phyloP scores from a whole-genome alignment of 169 alveolate species.

The Besnoitia besnoiti region DNA sequence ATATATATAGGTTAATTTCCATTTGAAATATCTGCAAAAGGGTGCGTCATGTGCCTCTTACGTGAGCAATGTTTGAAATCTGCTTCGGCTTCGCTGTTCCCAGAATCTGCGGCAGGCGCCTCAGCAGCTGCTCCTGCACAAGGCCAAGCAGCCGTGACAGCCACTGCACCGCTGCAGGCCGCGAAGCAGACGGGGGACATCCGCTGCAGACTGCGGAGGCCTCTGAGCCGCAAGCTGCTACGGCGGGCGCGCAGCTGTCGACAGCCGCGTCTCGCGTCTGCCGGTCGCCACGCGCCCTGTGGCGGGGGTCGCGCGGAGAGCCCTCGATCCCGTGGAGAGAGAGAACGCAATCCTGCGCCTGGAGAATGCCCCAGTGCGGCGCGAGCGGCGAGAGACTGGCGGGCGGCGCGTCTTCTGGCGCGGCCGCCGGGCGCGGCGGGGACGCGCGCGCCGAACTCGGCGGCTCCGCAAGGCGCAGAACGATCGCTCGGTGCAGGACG shows the following conservation, averaged over 20 bases:
- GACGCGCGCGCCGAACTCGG: background rate
- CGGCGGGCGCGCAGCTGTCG: no score
- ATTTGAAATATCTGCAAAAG: no score
- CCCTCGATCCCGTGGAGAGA: background rate
- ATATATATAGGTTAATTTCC: no score
- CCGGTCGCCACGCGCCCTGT: no score
- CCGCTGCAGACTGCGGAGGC: no score
- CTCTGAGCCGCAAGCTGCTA: no score
- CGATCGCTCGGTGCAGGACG: background rate
- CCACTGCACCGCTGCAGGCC: background rate
- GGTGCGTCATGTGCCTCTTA: background rate
- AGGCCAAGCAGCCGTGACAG: background rate
- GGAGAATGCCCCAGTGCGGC: background rate
- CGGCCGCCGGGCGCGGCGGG: no score
- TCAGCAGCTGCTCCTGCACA: constrained; percentile 16
- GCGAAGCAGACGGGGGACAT: background rate
- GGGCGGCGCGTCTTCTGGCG: no score
- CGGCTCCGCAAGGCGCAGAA: background rate
- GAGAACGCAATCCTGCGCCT: background rate
- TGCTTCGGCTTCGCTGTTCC: constrained; percentile 36
- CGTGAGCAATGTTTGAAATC: constrained; percentile 30
- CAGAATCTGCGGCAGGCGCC: constrained; percentile 34
- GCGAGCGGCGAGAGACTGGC: background rate
- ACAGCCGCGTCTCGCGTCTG: no score
- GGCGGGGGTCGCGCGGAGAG: background rate